A percentile compares a stretch with the other conserved stretches of the same genome.
Evolutionary conservation across 176 grass and related monocot genomes (phyloP).

Genomic region (Miscanthus lutarioriparius): DNA sequence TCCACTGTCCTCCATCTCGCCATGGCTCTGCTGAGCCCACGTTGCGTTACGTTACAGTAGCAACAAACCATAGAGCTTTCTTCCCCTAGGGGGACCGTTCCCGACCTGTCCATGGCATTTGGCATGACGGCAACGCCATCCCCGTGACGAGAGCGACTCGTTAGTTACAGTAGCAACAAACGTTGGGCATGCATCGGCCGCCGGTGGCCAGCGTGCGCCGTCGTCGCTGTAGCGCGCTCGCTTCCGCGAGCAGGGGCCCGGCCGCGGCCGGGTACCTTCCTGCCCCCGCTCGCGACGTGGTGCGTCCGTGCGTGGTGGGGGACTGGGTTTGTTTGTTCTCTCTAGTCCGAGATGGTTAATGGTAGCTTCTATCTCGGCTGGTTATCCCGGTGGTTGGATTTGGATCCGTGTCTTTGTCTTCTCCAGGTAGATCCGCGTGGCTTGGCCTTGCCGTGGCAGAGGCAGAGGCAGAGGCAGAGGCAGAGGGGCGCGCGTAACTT

Average conservation of each 20-base stretch:
- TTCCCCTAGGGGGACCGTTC: not conserved
- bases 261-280: not conserved
- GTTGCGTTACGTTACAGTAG: not conserved
- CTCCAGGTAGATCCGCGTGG: slow-evolving; percentile 31
- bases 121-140: slow-evolving; percentile 24
- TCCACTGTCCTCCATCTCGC: not conserved
- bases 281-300: not conserved
- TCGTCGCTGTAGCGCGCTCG: not conserved
- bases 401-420: not conserved
- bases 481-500: not conserved
- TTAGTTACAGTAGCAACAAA: slow-evolving; percentile 25
- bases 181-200: not conserved
- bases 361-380: not conserved
- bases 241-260: not conserved
- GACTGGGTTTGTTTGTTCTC: not conserved
- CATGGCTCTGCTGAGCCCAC: not conserved
- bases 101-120: slow-evolving; percentile 8
- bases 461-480: not conserved
- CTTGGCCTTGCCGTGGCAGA: not conserved
- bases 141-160: slow-evolving; percentile 51
- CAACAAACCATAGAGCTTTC: not conserved
- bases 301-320: not conserved
- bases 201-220: not conserved
- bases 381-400: slow-evolving; percentile 36
- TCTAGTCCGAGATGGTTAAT: not conserved